Conservation (phyloP, 139 green algal species). For the Dunaliella primolecta region DNA sequence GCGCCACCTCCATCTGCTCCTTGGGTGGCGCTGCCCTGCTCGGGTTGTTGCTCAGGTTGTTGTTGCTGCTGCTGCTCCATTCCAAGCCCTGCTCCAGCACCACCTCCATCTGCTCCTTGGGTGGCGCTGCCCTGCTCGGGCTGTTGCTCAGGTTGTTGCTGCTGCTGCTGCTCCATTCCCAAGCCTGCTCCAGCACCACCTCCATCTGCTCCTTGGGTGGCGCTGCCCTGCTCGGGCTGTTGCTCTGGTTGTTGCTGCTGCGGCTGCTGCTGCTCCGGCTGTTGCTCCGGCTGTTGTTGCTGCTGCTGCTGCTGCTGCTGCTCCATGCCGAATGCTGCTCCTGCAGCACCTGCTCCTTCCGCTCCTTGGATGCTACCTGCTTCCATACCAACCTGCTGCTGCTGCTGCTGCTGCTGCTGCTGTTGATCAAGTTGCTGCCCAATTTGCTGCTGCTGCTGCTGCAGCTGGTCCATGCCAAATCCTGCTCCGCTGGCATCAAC, state of each 20-base stretch:
- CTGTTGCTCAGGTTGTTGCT: not conserved
- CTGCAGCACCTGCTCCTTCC: no score
- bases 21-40: no score
- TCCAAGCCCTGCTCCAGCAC: no score
- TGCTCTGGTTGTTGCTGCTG: not conserved
- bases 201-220: not conserved
- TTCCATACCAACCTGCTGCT: no score
- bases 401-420: not conserved
- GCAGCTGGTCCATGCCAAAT: not conserved
- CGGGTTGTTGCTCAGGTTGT: no score
- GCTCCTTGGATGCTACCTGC: no score
- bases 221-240: not conserved
- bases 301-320: not conserved
- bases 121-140: no score
- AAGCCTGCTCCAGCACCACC: not conserved
- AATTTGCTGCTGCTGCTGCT: not conserved
- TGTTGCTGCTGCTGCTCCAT: no score
- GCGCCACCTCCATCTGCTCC: no score
- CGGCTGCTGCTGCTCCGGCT: not conserved
- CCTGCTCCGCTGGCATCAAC: no score
- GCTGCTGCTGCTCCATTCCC: not conserved
- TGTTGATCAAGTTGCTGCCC: not conserved
- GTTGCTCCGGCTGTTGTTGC: not conserved
- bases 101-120: no score
- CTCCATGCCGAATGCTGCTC: not conserved